A percentile compares a stretch with the other conserved stretches of the same genome.
phyloP scores from a whole-genome alignment of 441 rosid species.

The Capsella rubella region DNA sequence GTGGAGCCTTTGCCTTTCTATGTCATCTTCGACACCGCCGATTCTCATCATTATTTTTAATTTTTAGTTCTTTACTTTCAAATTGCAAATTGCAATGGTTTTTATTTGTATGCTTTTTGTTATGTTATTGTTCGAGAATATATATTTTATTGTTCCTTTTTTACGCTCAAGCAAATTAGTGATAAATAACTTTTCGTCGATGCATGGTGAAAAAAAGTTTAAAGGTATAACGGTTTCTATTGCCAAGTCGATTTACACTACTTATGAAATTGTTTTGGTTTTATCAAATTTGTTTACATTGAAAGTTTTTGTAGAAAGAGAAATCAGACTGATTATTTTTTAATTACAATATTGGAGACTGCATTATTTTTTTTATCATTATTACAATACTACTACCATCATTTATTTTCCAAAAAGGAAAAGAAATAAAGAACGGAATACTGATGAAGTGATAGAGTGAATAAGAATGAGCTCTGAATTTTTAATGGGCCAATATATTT shows the following conservation, averaged over 20 bases:
- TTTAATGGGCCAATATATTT: background rate
- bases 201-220: background rate
- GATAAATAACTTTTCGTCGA: background rate
- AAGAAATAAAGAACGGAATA: background rate
- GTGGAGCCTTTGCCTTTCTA: conserved; percentile 27
- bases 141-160: background rate
- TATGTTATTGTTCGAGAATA: background rate
- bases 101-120: background rate
- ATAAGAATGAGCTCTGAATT: background rate
- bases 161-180: background rate
- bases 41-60: conserved; percentile 19
- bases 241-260: background rate
- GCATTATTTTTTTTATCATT: background rate
- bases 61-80: background rate
- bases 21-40: conserved; percentile 40
- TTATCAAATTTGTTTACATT: background rate
- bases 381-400: background rate
- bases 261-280: background rate
- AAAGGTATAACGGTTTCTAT: background rate
- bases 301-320: background rate
- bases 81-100: background rate
- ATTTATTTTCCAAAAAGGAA: background rate
- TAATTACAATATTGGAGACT: background rate
- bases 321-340: background rate
- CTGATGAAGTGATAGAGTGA: background rate